Conservation (phyloP, 1,284 basidiomycete species). For the Austroboletus novae-zelandiae region DNA sequence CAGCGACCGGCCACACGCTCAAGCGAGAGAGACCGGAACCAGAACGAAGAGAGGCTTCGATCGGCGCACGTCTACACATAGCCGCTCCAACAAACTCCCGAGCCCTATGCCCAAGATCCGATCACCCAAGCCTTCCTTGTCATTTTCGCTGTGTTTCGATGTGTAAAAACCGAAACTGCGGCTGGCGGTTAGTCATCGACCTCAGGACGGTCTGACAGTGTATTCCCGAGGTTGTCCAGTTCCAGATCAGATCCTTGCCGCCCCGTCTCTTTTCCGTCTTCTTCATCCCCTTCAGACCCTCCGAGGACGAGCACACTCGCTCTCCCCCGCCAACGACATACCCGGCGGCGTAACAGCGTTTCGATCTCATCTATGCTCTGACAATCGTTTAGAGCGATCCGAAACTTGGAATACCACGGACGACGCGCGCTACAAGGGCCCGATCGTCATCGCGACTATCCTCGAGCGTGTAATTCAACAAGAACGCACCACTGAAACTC, state of each 20-base stretch:
- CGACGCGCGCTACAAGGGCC: conserved; percentile 40
- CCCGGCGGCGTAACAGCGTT: conserved; percentile 41
- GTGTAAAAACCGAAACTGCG: not conserved
- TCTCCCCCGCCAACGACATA: conserved; percentile 53
- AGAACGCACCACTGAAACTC: conserved; percentile 58
- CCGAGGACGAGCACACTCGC: conserved; percentile 8
- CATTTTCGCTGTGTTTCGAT: not conserved
- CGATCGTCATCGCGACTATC: not conserved
- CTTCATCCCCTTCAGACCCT: not conserved
- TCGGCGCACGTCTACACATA: not conserved
- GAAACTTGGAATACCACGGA: conserved; percentile 58
- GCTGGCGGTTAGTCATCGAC: not conserved
- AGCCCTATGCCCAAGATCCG: not conserved
- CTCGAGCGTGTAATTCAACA: not conserved
- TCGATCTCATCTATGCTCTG: conserved; percentile 47
- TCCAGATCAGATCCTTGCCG: conserved; percentile 1
- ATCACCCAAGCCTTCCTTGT: not conserved
- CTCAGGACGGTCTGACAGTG: not conserved
- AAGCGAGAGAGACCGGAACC: not conserved
- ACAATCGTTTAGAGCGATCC: conserved; percentile 41
- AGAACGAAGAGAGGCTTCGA: not conserved
- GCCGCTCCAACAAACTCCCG: no score
- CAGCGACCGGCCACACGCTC: not conserved
- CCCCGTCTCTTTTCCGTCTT: conserved; percentile 1
- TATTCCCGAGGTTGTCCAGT: conserved; percentile 1